phyloP scores from a whole-genome alignment of 2,329 filamentous ascomycete species.

The Grosmannia serpens region DNA sequence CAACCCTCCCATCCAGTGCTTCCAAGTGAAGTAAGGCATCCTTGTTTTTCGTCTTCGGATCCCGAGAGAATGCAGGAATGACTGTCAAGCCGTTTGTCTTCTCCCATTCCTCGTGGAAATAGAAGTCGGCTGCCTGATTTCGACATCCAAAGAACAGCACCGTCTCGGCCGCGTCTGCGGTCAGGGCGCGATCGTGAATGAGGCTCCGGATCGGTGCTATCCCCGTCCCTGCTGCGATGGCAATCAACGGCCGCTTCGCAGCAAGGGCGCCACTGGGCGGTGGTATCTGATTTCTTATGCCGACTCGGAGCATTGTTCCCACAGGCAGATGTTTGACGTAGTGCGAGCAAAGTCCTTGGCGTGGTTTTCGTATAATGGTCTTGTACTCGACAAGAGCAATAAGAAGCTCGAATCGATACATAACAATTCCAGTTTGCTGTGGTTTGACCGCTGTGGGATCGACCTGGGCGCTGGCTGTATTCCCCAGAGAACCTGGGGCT shows the following conservation, averaged over 20 bases:
- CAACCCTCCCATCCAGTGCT: neutral
- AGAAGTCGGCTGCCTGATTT: conserved; percentile 63
- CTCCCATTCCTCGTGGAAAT: conserved; percentile 69
- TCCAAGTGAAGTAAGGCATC: neutral
- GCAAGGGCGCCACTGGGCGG: conserved; percentile 27
- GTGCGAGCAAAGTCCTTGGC: conserved; percentile 80
- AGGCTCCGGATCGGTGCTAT: conserved; percentile 75
- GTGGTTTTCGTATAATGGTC: conserved; percentile 72
- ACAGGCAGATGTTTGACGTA: conserved; percentile 59
- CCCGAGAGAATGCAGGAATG: conserved; percentile 37
- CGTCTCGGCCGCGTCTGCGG: conserved; percentile 19
- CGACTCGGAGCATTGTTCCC: conserved; percentile 50
- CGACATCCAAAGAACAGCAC: conserved; percentile 79
- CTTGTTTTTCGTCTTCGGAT: conserved; percentile 18
- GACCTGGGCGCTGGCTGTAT: neutral
- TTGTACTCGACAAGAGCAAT: conserved; percentile 86
- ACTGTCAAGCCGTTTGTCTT: conserved; percentile 19
- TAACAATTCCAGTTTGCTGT: neutral
- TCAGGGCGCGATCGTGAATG: conserved; percentile 55
- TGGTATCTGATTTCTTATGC: conserved; percentile 38
- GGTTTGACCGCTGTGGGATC: neutral
- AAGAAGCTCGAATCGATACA: conserved; percentile 50
- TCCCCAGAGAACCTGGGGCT: neutral
- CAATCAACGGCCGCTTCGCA: conserved; percentile 48
- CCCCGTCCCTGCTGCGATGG: conserved; percentile 78